Evolutionary conservation across 805 yeast genomes (phyloP), one percentile per base, ranked within the genome.

Genomic region (Cyberlindnera sargentensis): DNA sequence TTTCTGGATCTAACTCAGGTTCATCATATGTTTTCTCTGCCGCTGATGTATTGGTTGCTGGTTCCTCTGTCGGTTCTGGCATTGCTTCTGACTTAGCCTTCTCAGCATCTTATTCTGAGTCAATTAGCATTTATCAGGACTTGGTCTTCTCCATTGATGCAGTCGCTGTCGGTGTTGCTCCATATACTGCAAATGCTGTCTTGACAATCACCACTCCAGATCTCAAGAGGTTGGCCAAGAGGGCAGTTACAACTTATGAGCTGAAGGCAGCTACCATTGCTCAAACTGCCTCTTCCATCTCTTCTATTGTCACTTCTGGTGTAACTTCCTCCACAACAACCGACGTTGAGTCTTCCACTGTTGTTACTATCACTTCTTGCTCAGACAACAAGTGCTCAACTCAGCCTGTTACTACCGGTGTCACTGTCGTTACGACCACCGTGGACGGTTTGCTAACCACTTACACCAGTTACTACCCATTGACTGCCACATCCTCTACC

Each of bases 131-230:
- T 15, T 15, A 15, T 15, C 26, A 26, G 8, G 34, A 36, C 27
- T 15, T 25, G 9, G 43, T 33, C 9, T 54, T 20, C 72, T 56
- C 26, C 61, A 56, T 8, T 55, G 54, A 9, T 77, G 84, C 57
- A 84, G 78, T 27, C 64, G 59, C 34, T 74, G 65, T 89, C 88
- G 83, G 11, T 82, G 64, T 53, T 71, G 69, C n/a, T 85, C 90
- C 29, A 82, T 75, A 2, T 75, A 24, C 43, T 10, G 39, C 28
- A 20, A 58, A 34, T 37, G 59, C 62, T 15, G 45, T 45, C 32
- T 55, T 49, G 8, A 56, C 46, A 8, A 49, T 44, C 33, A 61
- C 47, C 30, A 64, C 66, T 37, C 51, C 53, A 43, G 49, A 45
- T 34, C 47, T 40, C 28, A 45, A 45, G 44, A 52, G 45, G 44